Base-by-base conservation (phyloP, 2,329 filamentous ascomycete genomes). In the Zasmidium cellare region DNA sequence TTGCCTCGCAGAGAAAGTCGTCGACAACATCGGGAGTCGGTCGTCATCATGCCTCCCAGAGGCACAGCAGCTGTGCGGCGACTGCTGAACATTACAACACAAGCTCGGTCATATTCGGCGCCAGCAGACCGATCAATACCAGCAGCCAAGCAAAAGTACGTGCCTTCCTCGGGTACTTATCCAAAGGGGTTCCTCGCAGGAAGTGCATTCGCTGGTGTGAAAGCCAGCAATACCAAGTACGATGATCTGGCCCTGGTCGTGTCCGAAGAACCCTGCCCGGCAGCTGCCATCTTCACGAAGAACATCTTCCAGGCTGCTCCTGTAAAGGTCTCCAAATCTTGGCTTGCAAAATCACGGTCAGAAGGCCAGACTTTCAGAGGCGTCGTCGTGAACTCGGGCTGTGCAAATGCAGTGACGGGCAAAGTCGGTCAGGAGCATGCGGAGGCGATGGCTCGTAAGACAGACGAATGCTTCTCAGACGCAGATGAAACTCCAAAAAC, bases 231-330 rank as follows among this genome's bases (percentile, higher is more conserved):
- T 77, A 96, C 90, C 51, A 89, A 85, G 62, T 92, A 92, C 75
- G 92, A 93, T 28, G 94, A 99, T 74, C 84, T 99, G 51, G 91
- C 92, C 35, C 83, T 99, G 65, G 84, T 99, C 63, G 87, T 88
- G 18, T 97, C 94, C 6, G 91, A 96, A 69, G 82, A 82, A 53
- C 91, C 92, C 55, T 97, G 92, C 75, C 84, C 90, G 6, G 92
- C 89, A 9, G 91, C 92, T 0, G 94, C 92, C 6, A 92, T 97
- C 47, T 97, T 97, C 79, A 99, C 94, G 55, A 96, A 92, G 76
- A 99, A 99, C 80, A 92, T 93, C 75, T 99, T 99, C 78, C 92
- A 97, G 76, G 94, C 94, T 18, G 94, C 94, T 11, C 94, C 94
- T 3, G 93, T 99, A 46, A 91, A 90, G 25, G 89, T 96, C 60